Conservation (phyloP, 31 red algal genomes). For the Porphyra umbilicalis region DNA sequence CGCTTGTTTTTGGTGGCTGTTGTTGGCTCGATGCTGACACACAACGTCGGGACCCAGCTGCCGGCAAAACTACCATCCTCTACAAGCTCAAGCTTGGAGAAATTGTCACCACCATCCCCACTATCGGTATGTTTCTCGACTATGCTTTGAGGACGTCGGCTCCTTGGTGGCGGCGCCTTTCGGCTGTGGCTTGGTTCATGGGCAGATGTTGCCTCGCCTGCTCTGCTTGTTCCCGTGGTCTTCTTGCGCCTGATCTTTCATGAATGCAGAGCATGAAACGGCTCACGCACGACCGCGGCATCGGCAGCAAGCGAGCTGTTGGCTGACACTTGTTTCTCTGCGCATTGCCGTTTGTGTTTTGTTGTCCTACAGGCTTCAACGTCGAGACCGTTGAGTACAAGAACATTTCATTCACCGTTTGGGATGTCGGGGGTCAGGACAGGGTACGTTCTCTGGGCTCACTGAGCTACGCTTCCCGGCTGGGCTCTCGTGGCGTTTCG, state of each 20-base stretch:
- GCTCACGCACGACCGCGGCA: too few relatives aligned
- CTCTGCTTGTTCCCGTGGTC: background rate
- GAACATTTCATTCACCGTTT: constrained; percentile 99
- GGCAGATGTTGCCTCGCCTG: too few relatives aligned
- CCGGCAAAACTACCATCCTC: constrained; percentile 88
- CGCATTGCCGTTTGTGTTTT: background rate
- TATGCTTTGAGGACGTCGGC: too few relatives aligned
- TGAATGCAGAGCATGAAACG: too few relatives aligned
- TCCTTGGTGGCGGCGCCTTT: too few relatives aligned
- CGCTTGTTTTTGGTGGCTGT: background rate
- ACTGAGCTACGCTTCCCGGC: too few relatives aligned
- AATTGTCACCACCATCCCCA: constrained; percentile 99
- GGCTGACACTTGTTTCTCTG: background rate
- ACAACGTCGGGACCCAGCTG: background rate
- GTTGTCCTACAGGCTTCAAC: constrained; percentile 39
- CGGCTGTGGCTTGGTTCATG: too few relatives aligned
- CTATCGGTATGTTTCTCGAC: constrained; percentile 65
- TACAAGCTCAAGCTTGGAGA: constrained; percentile 99
- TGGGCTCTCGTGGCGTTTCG: too few relatives aligned
- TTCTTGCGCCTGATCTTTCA: background rate
- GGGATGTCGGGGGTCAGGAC: constrained; percentile 99
- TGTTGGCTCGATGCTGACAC: background rate
- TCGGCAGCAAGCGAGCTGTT: too few relatives aligned
- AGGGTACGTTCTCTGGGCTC: constrained; percentile 90
- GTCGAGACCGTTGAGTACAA: constrained; percentile 99